Evolutionary conservation across 768 basidiomycete genomes (phyloP), one percentile per base, ranked within the genome.

Genomic region (Fomitopsis serialis): DNA sequence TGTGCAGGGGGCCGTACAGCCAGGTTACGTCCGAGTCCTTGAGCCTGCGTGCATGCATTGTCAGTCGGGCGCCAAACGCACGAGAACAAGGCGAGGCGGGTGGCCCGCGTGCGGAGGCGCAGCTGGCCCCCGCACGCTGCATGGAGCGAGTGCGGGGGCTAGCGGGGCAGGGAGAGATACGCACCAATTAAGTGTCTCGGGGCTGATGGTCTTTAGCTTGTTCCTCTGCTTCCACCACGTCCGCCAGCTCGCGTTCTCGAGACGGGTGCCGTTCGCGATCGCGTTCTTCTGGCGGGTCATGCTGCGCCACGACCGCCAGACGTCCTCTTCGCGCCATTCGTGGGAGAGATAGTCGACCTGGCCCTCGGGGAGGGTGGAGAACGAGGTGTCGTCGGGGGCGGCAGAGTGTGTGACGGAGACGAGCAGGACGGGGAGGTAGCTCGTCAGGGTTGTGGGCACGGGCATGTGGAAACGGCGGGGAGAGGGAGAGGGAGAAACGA

Each of bases 151-250:
- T 53, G 37, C 43, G 52, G 56, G 49, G 56, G 51, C 12, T 15
- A 21, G 4, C 11, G 34, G 15, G 5, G 22, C 1, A 36, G 48
- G 23, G 12, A 36, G 23, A 55, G 23, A 50, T 46, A 65, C 88
- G 63, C 64, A 98, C 96, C 96, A 99, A 70, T 99, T 99, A 62
- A 99, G 82, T 3, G 95, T 97, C 75, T 99, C 97, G 54, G 96
- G 96, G 23, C 86, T 89, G 67, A 99, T 79, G 0, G 96, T 99
- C 74, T 87, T 91, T 56, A 99, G 80, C 59, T 94, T 90, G 63
- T 97, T 97, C 57, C 96, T 78, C 79, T 98, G 95, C 73, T 98
- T 98, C 87, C 95, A 98, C 96, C 96, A 99, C 1, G 95, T 98
- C 40, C 96, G 76, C 96, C 96, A 99, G 56, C 89, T 92, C 9